phyloP scores from a whole-genome alignment of 108 stramenopile genomes.

The Cyclotella baltica region DNA sequence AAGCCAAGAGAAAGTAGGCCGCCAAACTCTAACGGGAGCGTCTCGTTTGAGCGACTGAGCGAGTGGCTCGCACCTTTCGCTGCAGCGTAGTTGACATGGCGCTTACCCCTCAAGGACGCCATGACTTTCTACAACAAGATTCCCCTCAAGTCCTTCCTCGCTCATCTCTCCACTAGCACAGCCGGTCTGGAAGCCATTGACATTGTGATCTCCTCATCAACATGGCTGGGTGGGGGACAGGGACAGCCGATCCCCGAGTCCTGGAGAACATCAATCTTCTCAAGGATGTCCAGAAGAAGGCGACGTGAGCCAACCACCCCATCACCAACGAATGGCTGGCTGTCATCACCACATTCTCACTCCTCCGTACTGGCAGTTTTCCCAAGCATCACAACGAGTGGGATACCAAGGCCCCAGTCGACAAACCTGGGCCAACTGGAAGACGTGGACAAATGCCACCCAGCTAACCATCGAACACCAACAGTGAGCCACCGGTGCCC shows the following conservation, averaged over 20 bases:
- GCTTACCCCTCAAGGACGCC: background rate
- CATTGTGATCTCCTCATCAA: background rate
- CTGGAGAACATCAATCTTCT: constrained; percentile 24
- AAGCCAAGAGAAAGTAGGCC: background rate
- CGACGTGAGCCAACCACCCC: constrained; percentile 12
- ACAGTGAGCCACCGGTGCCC: constrained; percentile 4
- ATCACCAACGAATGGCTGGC: constrained; percentile 15
- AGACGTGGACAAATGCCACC: background rate
- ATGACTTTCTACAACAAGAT: constrained; percentile 8
- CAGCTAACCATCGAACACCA: background rate
- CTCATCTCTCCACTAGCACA: background rate
- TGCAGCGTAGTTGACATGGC: background rate
- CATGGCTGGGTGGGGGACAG: background rate
- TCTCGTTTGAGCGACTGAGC: background rate
- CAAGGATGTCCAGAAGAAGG: constrained; percentile 15
- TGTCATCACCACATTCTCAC: constrained; percentile 14
- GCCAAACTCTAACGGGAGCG: background rate
- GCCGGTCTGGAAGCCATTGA: background rate
- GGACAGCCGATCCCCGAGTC: constrained; percentile 3
- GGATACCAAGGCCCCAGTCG: background rate
- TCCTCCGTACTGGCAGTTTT: constrained; percentile 4
- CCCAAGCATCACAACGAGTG: background rate
- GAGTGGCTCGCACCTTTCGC: background rate
- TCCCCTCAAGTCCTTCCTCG: background rate
- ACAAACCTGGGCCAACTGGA: constrained; percentile 2